Conservation (phyloP, 106 monocot species). For the Dendrobium huoshanense region DNA sequence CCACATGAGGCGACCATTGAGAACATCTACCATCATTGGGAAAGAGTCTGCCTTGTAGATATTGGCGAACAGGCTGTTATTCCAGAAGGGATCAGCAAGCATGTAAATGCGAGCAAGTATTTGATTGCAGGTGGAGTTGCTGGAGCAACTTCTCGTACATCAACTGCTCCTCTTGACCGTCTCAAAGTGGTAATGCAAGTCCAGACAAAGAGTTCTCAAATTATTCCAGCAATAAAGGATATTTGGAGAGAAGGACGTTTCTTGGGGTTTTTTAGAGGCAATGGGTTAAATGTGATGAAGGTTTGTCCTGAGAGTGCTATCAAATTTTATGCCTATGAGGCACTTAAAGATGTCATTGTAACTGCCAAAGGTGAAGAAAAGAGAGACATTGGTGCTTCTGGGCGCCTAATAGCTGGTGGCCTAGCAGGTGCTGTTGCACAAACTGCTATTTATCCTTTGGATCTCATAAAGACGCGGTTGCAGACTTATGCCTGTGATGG, state of each 20-base stretch:
- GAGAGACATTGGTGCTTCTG: constrained; percentile 69
- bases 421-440: constrained; percentile 91
- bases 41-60: constrained; percentile 87
- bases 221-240: constrained; percentile 62
- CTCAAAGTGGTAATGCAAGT: constrained; percentile 91
- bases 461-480: constrained; percentile 82
- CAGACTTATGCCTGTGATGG: constrained; percentile 56
- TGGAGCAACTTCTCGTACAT: constrained; percentile 82
- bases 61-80: constrained; percentile 92
- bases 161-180: constrained; percentile 87
- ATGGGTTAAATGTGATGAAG: constrained; percentile 91
- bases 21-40: constrained; percentile 84
- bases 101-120: constrained; percentile 74
- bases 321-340: constrained; percentile 83
- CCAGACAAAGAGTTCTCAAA: constrained; percentile 37
- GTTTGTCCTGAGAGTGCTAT: constrained; percentile 95
- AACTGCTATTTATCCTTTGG: constrained; percentile 90
- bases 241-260: constrained; percentile 75
- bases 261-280: constrained; percentile 72
- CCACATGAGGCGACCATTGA: constrained; percentile 92
- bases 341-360: constrained; percentile 67
- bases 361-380: constrained; percentile 50
- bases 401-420: constrained; percentile 77
- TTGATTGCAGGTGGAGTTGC: constrained; percentile 92
- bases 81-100: constrained; percentile 84